A percentile compares a stretch with the other conserved stretches of the same genome.
phyloP scores from a whole-genome alignment of 352 stramenopile species.

The Phytophthora sojae region DNA sequence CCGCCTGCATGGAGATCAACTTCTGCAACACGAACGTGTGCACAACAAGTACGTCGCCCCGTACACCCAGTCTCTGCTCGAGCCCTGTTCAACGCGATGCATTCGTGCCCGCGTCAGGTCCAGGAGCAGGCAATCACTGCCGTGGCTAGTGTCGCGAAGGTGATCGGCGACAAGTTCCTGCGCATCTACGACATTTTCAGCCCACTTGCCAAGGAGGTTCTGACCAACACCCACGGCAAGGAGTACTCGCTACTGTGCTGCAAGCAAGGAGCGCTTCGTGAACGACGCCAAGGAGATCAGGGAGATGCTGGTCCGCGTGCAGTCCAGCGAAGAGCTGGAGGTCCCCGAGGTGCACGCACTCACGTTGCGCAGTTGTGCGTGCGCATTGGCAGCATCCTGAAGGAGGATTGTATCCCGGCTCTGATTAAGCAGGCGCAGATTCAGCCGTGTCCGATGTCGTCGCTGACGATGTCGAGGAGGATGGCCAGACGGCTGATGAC shows the following conservation, averaged over 20 bases:
- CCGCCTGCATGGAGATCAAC: slow-evolving; percentile 84
- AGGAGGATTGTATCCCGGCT: slow-evolving; percentile 87
- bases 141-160: slow-evolving; percentile 85
- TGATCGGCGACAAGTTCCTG: slow-evolving; percentile 81
- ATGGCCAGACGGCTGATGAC: slow-evolving; percentile 63
- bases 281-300: slow-evolving; percentile 86
- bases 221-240: slow-evolving; percentile 77
- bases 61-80: slow-evolving; percentile 73
- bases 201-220: slow-evolving; percentile 84
- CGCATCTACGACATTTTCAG: slow-evolving; percentile 91
- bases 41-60: slow-evolving; percentile 79
- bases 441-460: slow-evolving; percentile 74
- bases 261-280: slow-evolving; percentile 87
- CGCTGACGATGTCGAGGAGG: slow-evolving; percentile 64
- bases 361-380: slow-evolving; percentile 90
- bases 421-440: slow-evolving; percentile 86
- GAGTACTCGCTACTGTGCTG: slow-evolving; percentile 84
- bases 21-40: slow-evolving; percentile 89
- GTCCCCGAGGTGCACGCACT: slow-evolving; percentile 82
- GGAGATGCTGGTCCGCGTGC: slow-evolving; percentile 85
- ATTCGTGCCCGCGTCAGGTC: slow-evolving; percentile 78
- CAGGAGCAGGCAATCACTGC: slow-evolving; percentile 91
- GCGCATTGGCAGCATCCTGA: slow-evolving; percentile 87
- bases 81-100: slow-evolving; percentile 86
- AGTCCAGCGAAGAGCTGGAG: slow-evolving; percentile 74